Evolutionary conservation across 2,329 filamentous ascomycete genomes (phyloP), one percentile per base, ranked within the genome.

Genomic region (Microcyclospora pomicola): DNA sequence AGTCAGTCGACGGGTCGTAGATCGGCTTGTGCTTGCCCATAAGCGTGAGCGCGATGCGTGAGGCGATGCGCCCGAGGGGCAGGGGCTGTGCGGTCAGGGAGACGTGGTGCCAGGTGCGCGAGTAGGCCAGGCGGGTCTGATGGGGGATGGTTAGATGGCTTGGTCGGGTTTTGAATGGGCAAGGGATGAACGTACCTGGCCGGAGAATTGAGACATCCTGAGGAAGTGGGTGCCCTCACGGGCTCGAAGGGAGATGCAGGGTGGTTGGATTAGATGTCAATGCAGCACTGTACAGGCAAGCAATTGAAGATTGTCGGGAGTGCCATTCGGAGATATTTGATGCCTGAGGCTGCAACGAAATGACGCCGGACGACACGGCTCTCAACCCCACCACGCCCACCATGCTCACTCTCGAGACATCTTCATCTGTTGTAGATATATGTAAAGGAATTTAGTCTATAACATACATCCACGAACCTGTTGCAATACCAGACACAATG

Each of bases 11-110:
- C 1, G 91, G 91, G 65, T 96, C 84, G 67, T 78, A 98, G 62
- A 91, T 94, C 15, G 91, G 91, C 67, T 98, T 98, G 73, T 98
- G 82, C 71, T 98, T 98, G 66, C 91, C 91, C 87, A 96, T 95
- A 37, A 95, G 76, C 43, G 84, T 71, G 38, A 80, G 69, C 44
- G 87, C 88, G 61, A 95, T 94, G 46, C 81, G 77, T 37, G 81
- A 85, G 44, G 88, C 88, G 36, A 95, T 72, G 31, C 88, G 85
- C 50, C 88, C 88, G 31, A 95, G 80, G n/a, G 85, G 78, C 11
- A 86, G 85, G 1, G 69, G 58, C 50, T 72, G 60, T 63, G 79
- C 49, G 68, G 70, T 55, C 65, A 83, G 64, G 70, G 91, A 61
- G 71, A 96, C 61, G 77, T 82, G 77, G 65, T 98, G 91, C 91